Percentiles rank a stretch among this genome's conserved stretches.
Evolutionary conservation across 1,284 basidiomycete genomes (phyloP).

Genomic region (Ceratobasidium papillatum): DNA sequence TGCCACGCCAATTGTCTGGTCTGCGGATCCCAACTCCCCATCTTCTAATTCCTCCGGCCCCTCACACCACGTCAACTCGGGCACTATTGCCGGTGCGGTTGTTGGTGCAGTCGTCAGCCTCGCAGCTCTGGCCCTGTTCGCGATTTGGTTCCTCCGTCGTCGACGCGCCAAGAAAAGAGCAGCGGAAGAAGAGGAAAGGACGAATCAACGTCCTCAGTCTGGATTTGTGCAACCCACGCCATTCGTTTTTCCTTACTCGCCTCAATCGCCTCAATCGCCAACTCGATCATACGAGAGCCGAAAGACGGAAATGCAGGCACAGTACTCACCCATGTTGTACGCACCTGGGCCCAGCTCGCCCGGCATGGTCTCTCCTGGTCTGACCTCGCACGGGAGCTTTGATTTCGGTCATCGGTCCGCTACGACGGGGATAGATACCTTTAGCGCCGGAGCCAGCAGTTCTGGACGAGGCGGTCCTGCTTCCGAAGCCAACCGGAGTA

Average conservation of each 20-base stretch:
- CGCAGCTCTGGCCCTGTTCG: not conserved
- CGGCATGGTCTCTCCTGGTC: not conserved
- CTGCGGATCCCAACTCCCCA: not conserved
- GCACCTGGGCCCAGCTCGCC: not conserved
- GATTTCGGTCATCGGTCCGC: not conserved
- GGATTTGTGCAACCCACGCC: slow-evolving; percentile 4
- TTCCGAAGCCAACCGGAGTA: not conserved
- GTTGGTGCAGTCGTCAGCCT: slow-evolving; percentile 1
- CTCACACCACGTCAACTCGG: not conserved
- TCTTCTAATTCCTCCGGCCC: not conserved
- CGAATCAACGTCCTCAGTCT: not conserved
- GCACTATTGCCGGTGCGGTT: not conserved
- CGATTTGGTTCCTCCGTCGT: slow-evolving; percentile 17
- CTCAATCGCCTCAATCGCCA: not conserved
- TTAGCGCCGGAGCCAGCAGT: slow-evolving; percentile 19
- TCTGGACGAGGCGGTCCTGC: not conserved
- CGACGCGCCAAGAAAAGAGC: not conserved
- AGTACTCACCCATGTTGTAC: not conserved
- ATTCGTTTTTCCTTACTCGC: slow-evolving; percentile 14
- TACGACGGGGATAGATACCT: slow-evolving; percentile 4
- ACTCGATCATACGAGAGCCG: not conserved
- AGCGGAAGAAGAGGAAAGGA: not conserved
- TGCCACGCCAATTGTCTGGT: slow-evolving; percentile 21
- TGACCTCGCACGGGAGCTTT: slow-evolving; percentile 21
- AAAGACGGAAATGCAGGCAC: not conserved